Evolutionary conservation across 306 rosid species (phyloP).

Genomic region (Inga leiocalycina): DNA sequence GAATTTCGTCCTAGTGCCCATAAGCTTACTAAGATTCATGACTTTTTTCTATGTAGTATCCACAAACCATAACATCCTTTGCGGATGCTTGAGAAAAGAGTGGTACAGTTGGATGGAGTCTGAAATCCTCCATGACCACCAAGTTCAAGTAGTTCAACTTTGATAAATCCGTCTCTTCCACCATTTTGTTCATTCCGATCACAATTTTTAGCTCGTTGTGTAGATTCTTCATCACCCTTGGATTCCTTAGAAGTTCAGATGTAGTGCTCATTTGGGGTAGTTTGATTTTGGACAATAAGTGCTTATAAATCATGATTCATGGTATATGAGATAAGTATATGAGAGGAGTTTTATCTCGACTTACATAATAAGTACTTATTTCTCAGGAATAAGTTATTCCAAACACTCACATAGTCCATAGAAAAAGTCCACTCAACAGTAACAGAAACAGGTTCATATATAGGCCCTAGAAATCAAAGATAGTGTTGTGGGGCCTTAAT

Average conservation of each 20-base stretch:
- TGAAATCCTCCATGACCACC: constrained; percentile 46
- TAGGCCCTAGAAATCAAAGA: constrained; percentile 41
- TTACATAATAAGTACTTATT: no score
- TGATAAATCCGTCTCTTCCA: constrained; percentile 44
- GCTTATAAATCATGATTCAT: no score
- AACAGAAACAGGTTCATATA: background rate
- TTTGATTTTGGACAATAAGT: no score
- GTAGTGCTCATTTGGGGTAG: background rate
- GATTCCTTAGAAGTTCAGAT: constrained; percentile 45
- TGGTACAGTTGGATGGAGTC: constrained; percentile 36
- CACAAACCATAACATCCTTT: constrained; percentile 37
- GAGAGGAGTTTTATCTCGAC: no score
- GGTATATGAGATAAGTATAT: no score
- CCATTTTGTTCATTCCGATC: constrained; percentile 40
- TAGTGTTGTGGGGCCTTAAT: constrained; percentile 40
- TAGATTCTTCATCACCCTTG: constrained; percentile 44
- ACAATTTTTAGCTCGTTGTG: constrained; percentile 48
- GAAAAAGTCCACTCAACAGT: constrained; percentile 31
- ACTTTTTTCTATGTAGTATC: constrained; percentile 30
- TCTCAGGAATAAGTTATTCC: no score
- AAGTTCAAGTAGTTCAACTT: constrained; percentile 39
- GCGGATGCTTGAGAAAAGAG: constrained; percentile 34
- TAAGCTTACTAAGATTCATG: constrained; percentile 26
- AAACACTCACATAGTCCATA: no score
- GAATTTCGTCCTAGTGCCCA: constrained; percentile 33